Base-by-base conservation (phyloP, 495 filamentous ascomycete species). In the Platismatia glauca region DNA sequence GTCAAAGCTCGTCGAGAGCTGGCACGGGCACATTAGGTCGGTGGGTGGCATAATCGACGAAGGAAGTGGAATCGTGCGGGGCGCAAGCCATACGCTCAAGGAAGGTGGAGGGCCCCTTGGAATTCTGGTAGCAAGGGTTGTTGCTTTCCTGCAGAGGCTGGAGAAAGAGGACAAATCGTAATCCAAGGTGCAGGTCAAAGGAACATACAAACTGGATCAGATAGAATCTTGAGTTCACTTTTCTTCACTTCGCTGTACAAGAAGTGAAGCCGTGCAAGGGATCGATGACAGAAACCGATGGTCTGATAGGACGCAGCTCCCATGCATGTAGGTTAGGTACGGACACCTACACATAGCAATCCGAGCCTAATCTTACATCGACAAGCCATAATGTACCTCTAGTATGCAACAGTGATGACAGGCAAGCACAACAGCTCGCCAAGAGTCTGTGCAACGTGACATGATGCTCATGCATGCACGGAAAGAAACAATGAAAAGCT, bases 81-180 rank as follows among this genome's bases (percentile, higher is more conserved):
- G 78, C 7, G 88, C 87, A 12, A 80, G 66, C 31, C 88, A 91
- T 74, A 85, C 83, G 72, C 70, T 88, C 41, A 68, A 72, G 31
- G 80, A 72, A 53, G 74, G 80, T 29, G 78, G 76, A 50, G 74
- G 77, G 57, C 75, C 79, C 0, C 69, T 81, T 41, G 60, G 69
- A 20, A 81, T 82, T 61, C 66, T 90, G 55, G 72, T 84, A 33
- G 66, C 69, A 37, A 81, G 82, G 55, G 81, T 90, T 6, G 56
- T 75, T 29, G 72, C 73, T 16, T 89, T 89, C 71, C 66, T 90
- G 66, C 66, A 69, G 2, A 73, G 74, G 50, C 59, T 87, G 22
- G 76, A 73, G 68, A 44, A 34, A 33, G 43, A 59, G 20, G 20
- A 39, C 55, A 39, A 57, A 4, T 9, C 4, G 33, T 24, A 20